Percentiles rank a stretch among this genome's conserved stretches.
These are phyloP conservation scores for Neurospora sp. DNA, from an alignment of 495 filamentous ascomycete species.

Conservation along the genomic window DNA sequence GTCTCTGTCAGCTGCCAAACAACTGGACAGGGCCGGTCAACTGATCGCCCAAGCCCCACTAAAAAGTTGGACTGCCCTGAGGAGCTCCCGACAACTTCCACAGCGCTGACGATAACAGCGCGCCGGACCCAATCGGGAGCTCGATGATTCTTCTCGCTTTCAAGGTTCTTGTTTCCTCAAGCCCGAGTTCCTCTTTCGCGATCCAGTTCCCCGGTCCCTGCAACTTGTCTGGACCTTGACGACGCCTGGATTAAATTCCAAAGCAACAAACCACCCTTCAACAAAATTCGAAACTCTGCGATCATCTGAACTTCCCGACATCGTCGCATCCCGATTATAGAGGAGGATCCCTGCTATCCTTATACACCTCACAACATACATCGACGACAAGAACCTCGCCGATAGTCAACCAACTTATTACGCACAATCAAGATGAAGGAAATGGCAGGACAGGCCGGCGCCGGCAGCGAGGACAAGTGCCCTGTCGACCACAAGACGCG, in stretches of 20 bases:
- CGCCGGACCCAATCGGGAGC: not conserved
- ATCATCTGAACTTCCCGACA: not conserved
- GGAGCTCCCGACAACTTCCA: not conserved
- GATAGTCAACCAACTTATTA: not conserved
- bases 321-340: not conserved
- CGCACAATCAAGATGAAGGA: constrained; percentile 4
- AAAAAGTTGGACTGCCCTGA: not conserved
- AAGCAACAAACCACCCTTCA: not conserved
- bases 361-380: not conserved
- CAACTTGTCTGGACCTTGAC: not conserved
- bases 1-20: not conserved
- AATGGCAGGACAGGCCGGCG: not conserved
- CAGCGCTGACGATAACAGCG: not conserved
- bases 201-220: not conserved
- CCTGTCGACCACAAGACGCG: constrained; percentile 85
- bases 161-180: not conserved
- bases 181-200: not conserved
- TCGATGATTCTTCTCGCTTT: not conserved
- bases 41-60: not conserved
- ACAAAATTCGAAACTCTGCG: not conserved
- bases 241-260: not conserved
- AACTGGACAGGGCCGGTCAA: not conserved
- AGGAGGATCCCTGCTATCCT: not conserved
- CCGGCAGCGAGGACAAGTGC: constrained; percentile 42
- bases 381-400: constrained; percentile 5